Percentiles rank a stretch among this genome's conserved stretches.
These are phyloP conservation scores for Komagataella ulmi DNA, from an alignment of 805 yeast species.

Conservation along the genomic window DNA sequence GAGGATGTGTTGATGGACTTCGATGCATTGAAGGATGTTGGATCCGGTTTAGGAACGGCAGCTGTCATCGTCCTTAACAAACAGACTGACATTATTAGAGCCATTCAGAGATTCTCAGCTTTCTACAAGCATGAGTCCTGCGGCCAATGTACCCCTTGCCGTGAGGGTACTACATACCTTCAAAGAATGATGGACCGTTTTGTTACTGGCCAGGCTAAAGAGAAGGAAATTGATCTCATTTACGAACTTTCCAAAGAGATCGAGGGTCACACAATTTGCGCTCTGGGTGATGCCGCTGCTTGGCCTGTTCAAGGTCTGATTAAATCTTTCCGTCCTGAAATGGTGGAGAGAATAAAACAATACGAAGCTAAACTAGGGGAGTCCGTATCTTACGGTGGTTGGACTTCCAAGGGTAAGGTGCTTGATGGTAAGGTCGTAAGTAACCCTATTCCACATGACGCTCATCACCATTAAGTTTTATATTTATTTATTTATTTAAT, in stretches of 20 bases:
- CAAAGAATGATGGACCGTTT: conserved; percentile 76
- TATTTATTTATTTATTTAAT: too few species aligned
- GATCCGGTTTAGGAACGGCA: conserved; percentile 85
- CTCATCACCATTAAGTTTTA: conserved; percentile 12
- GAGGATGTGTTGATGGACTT: conserved; percentile 72
- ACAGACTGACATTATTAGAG: conserved; percentile 72
- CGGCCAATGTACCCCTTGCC: conserved; percentile 91
- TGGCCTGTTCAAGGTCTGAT: conserved; percentile 91
- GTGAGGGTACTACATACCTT: conserved; percentile 88
- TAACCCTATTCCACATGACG: conserved; percentile 35
- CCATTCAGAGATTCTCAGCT: conserved; percentile 73
- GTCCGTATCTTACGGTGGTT: conserved; percentile 56
- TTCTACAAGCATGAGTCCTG: conserved; percentile 89
- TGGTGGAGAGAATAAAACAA: conserved; percentile 62
- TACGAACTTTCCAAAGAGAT: conserved; percentile 75
- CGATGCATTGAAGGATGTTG: conserved; percentile 75
- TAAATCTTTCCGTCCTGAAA: conserved; percentile 71
- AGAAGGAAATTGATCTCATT: conserved; percentile 74
- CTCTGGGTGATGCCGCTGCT: conserved; percentile 86
- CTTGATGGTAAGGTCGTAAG: conserved; percentile 53
- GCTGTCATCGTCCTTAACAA: conserved; percentile 89
- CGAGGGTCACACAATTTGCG: conserved; percentile 89
- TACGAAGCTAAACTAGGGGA: conserved; percentile 36
- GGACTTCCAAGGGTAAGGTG: conserved; percentile 51
- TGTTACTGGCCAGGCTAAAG: conserved; percentile 65